Percentiles rank a stretch among this genome's conserved stretches.
Conservation (phyloP, 179 eudicot genomes). For the Silene vulgaris region DNA sequence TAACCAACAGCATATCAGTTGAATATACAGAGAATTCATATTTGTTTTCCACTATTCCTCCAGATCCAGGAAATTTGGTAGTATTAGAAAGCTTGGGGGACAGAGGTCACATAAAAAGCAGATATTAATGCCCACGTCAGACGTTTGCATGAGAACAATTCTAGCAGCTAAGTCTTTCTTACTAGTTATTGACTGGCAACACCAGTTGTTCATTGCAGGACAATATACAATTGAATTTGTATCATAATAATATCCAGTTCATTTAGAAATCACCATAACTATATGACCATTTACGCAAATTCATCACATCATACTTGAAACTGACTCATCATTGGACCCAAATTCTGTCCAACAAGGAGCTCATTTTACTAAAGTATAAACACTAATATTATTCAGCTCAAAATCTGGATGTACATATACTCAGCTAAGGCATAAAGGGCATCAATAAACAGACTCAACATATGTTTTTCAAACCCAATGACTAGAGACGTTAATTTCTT, state of each 20-base stretch:
- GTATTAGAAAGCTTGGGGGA: neutral
- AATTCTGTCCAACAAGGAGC: neutral
- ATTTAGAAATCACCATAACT: neutral
- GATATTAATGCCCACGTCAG: neutral
- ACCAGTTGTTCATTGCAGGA: conserved; percentile 8
- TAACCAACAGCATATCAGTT: neutral
- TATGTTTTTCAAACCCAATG: neutral
- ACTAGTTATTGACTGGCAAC: neutral
- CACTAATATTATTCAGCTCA: neutral
- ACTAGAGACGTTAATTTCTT: neutral
- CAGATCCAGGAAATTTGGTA: neutral
- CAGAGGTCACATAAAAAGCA: conserved; percentile 5
- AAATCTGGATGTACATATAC: conserved; percentile 1
- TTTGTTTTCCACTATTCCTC: neutral
- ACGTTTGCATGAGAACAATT: neutral
- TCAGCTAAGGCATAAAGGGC: conserved; percentile 2
- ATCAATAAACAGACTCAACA: conserved; percentile 6
- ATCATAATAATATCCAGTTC: neutral
- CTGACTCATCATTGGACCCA: conserved; percentile 4
- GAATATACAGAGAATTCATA: neutral
- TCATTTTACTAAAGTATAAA: neutral
- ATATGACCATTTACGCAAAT: too few relatives aligned
- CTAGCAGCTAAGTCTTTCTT: conserved; percentile 4
- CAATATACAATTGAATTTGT: neutral
- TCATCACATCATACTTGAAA: neutral